These are phyloP conservation scores for Lomentospora prolificans DNA, from an alignment of 2,329 filamentous ascomycete species.

Conservation along the genomic window DNA sequence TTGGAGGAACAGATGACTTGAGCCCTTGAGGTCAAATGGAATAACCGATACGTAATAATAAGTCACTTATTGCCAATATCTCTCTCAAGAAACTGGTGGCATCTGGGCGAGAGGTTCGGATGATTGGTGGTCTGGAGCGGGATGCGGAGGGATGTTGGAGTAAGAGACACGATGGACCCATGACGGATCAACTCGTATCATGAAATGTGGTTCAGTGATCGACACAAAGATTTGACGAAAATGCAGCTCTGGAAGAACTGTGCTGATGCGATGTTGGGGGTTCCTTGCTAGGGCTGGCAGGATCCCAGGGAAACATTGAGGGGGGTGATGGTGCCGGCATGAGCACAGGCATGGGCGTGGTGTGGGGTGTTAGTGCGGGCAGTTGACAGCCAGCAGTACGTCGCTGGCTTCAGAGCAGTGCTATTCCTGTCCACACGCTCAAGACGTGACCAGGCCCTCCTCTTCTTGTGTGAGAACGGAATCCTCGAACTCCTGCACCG, in stretches of 20 bases:
- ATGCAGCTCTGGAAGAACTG: not conserved
- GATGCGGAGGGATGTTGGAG: not conserved
- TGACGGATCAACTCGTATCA: not conserved
- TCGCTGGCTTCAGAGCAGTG: too few relatives aligned
- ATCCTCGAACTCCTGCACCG: not conserved
- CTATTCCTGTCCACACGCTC: too few relatives aligned
- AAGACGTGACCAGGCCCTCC: too few relatives aligned
- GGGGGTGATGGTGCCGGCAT: too few relatives aligned
- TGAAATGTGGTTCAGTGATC: not conserved
- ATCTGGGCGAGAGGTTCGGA: too few relatives aligned
- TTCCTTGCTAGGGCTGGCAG: not conserved
- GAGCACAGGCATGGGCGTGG: not conserved
- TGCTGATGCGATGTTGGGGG: too few relatives aligned
- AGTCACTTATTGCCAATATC: too few relatives aligned
- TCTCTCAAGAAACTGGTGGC: too few relatives aligned
- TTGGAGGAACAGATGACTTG: not conserved
- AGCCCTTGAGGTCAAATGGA: not conserved
- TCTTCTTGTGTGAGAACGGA: too few relatives aligned
- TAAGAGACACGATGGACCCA: not conserved
- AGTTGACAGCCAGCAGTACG: too few relatives aligned
- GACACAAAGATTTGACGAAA: not conserved
- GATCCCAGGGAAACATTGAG: not conserved
- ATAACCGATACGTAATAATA: not conserved
- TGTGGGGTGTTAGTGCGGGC: not conserved
- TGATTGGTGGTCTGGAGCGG: not conserved